Base-by-base conservation (phyloP, 2,329 filamentous ascomycete genomes). In the Aureobasidium subglaciale region DNA sequence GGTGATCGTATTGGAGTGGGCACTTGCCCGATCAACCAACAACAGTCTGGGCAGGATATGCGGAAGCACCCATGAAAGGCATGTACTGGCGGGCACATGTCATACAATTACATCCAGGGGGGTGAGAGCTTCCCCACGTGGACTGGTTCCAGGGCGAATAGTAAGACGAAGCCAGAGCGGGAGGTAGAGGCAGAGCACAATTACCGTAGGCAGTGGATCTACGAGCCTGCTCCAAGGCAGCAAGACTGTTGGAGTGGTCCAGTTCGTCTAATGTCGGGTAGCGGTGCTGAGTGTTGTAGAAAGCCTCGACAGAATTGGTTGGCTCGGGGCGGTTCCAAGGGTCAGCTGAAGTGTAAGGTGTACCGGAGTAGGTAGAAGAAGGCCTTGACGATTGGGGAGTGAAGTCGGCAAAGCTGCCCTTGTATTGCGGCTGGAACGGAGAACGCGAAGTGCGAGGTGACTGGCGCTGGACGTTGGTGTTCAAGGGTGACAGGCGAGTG, bases 381-480 rank as follows among this genome's bases (percentile, higher is more conserved):
- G 59, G 54, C 5, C 59, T 56, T 15, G 64, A 60, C 6, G 68
- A 67, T 29, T 63, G 57, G 0, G 65, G 63, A 24, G 58, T 58
- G 55, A 63, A 58, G 46, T 57, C 58, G n/a, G 62, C 61, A n/a
- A 59, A 57, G 37, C 42, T 41, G n/a, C 56, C 57, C 55, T 60
- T 60, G 60, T 68, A 67, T n/a, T 67, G 64, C 22, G 65, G 63
- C 32, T 67, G 68, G 59, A 69, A 70, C 11, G 67, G 65, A 42
- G 69, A 68, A 49, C 63, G 68, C 15, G 63, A 70, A 64, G 82
- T 80, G 61, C 76, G 72, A 42, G 73, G 70, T 57, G 75, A 71
- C 61, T 75, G 70, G 57, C 81, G 76, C 59, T 81, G 73, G 56
- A 86, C 71, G 60, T 80, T 84, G 52, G 84, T 87, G 63, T 87